Base-by-base conservation (phyloP, 352 stramenopile species). In the Nothophytophthora sp. region DNA sequence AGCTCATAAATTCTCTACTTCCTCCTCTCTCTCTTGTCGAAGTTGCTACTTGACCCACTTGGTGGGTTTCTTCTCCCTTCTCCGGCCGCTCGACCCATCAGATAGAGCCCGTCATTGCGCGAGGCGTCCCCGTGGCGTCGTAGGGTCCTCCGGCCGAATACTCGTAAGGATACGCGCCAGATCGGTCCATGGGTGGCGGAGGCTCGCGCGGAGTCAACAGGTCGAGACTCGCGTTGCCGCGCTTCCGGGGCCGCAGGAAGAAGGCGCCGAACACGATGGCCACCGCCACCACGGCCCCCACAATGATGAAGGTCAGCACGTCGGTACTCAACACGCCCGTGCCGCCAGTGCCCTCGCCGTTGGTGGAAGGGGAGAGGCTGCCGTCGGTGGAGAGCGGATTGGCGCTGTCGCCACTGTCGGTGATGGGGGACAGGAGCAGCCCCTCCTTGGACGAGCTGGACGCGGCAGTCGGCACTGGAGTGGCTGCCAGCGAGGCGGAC, bases 201-300 rank as follows among this genome's bases (percentile, higher is more conserved):
- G 56, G 50, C 11, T 49, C 42, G 22, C 45, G 60, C 23, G 50
- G 63, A 25, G 53, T 66, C 18, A 69, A 42, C 28, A 55, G 18
- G 25, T 66, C 53, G 10, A 68, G 42, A 8, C n/a, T n/a, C n/a
- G 52, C 38, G 27, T 61, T 63, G 33, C 36, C 28, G 12, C 51
- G 50, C 55, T 64, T 69, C n/a, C n/a, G n/a, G 19, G 61, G 60
- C 10, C 58, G 55, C 10, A 76, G 46, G 23, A 70, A 70, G 39
- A 76, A 57, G 45, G 60, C 42, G 5, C 67, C 67, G 50, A 67
- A 50, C 27, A 73, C 18, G 7, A 76, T 48, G 22, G 67, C 67
- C 20, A 73, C 50, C 13, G n/a, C 45, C 19, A 39, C 53, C 20
- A 61, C 44, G 22, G 44, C 53, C 16, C 58, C 67, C 32, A 76